Conservation (phyloP, 805 yeast species). For the Candida chauliodis region DNA sequence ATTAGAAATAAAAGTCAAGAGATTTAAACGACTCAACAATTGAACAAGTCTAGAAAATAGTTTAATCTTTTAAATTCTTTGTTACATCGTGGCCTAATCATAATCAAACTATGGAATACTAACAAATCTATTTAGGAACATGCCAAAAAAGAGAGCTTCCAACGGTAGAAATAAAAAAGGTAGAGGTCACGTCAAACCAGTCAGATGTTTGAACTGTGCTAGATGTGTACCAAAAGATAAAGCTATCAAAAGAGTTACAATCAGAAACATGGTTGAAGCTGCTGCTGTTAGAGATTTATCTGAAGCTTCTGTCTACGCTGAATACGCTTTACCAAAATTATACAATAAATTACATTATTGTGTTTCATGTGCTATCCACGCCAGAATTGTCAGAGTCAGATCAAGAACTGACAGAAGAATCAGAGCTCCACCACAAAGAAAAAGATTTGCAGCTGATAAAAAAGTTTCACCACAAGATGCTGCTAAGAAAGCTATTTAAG, state of each 20-base stretch:
- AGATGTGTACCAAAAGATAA: conserved; percentile 99
- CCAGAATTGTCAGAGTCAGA: conserved; percentile 99
- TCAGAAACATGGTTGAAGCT: conserved; percentile 99
- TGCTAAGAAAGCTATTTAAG: conserved; percentile 76
- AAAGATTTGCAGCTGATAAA: conserved; percentile 95
- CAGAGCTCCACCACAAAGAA: conserved; percentile 99
- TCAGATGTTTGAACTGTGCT: conserved; percentile 99
- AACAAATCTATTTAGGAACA: conserved; percentile 39
- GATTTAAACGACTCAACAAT: no score
- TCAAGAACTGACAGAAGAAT: conserved; percentile 97
- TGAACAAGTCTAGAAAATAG: no score
- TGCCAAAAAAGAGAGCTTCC: conserved; percentile 99
- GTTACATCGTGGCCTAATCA: no score
- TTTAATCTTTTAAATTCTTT: no score
- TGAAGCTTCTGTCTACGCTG: conserved; percentile 98
- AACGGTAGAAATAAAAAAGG: conserved; percentile 99
- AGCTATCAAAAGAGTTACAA: conserved; percentile 99
- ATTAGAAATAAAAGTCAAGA: no score
- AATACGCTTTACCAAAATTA: conserved; percentile 99
- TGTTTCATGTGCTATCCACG: conserved; percentile 99
- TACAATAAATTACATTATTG: conserved; percentile 99
- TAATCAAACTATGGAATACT: conserved; percentile 4
- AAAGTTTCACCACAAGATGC: conserved; percentile 96
- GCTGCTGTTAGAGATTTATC: conserved; percentile 99
- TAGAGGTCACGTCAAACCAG: conserved; percentile 99